phyloP scores from a whole-genome alignment of 441 rosid genomes.

The Aquilaria agallochum region DNA sequence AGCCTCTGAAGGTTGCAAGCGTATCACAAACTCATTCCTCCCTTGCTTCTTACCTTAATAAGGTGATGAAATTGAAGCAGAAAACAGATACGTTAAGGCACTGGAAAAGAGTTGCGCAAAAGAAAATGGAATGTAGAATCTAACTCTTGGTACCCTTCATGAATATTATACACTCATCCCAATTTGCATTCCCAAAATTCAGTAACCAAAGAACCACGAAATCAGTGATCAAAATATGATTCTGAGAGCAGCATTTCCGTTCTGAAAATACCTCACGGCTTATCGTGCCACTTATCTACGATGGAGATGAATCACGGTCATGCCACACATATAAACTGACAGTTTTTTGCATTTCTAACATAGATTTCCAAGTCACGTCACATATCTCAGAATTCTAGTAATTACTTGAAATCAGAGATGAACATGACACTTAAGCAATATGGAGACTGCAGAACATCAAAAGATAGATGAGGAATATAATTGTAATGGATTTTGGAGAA shows the following conservation, averaged over 20 bases:
- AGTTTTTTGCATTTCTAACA: not conserved
- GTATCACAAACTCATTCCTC: conserved; percentile 96
- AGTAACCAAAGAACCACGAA: no score
- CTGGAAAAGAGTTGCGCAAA: not conserved
- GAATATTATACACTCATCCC: no score
- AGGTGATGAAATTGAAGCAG: conserved; percentile 17
- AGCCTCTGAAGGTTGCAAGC: conserved; percentile 94
- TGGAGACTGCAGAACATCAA: conserved; percentile 3
- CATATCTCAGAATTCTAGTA: not conserved
- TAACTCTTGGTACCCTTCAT: no score
- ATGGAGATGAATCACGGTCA: not conserved
- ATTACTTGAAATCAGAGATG: not conserved
- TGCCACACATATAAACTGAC: not conserved
- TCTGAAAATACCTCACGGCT: no score
- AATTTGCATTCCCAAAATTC: no score
- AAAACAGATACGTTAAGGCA: not conserved
- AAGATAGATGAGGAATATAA: not conserved
- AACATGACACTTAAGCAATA: not conserved
- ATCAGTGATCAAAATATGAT: no score
- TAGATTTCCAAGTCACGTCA: conserved; percentile 1
- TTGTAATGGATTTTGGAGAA: conserved; percentile 1
- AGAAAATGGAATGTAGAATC: not conserved
- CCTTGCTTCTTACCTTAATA: conserved; percentile 85
- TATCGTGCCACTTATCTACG: not conserved
- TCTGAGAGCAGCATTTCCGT: no score